phyloP scores from a whole-genome alignment of 2,329 filamentous ascomycete genomes.

The Ophiostoma australiae region DNA sequence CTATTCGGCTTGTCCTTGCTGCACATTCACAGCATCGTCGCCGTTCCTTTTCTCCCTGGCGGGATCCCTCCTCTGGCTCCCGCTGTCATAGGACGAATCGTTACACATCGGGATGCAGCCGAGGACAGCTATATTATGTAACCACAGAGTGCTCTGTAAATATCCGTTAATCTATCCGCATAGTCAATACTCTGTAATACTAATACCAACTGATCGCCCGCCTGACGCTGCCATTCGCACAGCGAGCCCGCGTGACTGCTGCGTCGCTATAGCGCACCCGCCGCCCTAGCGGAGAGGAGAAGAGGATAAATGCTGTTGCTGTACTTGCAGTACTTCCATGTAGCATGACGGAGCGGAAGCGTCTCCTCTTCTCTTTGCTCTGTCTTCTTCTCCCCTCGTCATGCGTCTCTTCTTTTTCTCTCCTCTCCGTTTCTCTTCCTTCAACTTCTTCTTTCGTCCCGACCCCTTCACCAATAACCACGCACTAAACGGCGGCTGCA shows the following conservation, averaged over 20 bases:
- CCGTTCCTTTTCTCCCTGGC: neutral
- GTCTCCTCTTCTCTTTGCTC: neutral
- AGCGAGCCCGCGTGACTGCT: slow-evolving; percentile 14
- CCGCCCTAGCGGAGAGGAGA: neutral
- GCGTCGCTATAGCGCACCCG: neutral
- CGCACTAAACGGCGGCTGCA: neutral
- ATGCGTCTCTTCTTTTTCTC: neutral
- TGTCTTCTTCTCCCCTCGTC: neutral
- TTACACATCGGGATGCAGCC: slow-evolving; percentile 16
- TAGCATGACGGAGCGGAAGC: neutral
- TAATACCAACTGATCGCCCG: neutral
- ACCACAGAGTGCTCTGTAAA: too few species aligned
- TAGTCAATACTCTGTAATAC: too few species aligned
- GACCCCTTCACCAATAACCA: too few species aligned
- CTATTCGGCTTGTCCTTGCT: too few species aligned
- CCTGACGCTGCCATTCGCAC: slow-evolving; percentile 13
- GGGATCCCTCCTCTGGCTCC: neutral
- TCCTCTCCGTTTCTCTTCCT: too few species aligned
- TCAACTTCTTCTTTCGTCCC: too few species aligned
- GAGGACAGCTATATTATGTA: neutral
- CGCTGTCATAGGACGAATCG: slow-evolving; percentile 3
- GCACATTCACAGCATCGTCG: too few species aligned
- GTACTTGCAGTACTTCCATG: neutral
- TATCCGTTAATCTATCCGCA: neutral
- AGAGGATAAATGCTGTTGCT: neutral